Base-by-base conservation (phyloP, 2,329 filamentous ascomycete species). In the Monosporascus sp. region DNA sequence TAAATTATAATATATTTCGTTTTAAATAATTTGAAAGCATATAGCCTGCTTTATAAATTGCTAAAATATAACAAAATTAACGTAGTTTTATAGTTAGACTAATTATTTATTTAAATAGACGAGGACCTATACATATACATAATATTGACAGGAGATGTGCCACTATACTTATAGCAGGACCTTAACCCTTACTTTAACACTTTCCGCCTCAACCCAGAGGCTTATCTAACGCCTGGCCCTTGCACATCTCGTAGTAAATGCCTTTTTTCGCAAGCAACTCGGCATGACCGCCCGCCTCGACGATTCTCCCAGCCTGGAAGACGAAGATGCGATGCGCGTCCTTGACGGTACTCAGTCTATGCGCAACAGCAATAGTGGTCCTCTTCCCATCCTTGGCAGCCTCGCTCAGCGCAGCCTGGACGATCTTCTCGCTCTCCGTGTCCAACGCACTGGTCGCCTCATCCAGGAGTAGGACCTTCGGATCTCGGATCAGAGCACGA, bases 321-420 rank as follows among this genome's bases (percentile, higher is more conserved):
- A 85, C 80, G 56, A 78, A 81, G 36, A 85, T 85, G 3, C 72
- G 65, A 63, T 84, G 78, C 27, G 78, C 69, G 36, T 73, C 64
- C 35, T 68, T 62, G 46, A 65, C 56, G 9, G 63, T 65, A 3
- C 58, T 60, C 17, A 65, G 50, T 1, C 63, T 55, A 35, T 65
- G 63, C 9, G 63, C 63, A 22, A 65, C 61, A 2, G 57, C 59
- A 31, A 65, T 60, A 2, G 60, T 63, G 5, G 57, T 63, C 7
- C 58, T 56, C 14, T 54, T 51, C 7, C 39, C 54, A 14, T 22
- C 18, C 2, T 48, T 15, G 3, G 53, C 55, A 1, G 51, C 55
- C 2, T 39, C 27, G 1, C 47, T 49, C 4, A 57, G 48, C 18
- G 57, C 55, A 14, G 17, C 51, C 55, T 59, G 57, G 3, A 59